These are phyloP conservation scores for Rhynchosporium agropyri DNA, from an alignment of 2,329 filamentous ascomycete genomes.

Conservation along the genomic window DNA sequence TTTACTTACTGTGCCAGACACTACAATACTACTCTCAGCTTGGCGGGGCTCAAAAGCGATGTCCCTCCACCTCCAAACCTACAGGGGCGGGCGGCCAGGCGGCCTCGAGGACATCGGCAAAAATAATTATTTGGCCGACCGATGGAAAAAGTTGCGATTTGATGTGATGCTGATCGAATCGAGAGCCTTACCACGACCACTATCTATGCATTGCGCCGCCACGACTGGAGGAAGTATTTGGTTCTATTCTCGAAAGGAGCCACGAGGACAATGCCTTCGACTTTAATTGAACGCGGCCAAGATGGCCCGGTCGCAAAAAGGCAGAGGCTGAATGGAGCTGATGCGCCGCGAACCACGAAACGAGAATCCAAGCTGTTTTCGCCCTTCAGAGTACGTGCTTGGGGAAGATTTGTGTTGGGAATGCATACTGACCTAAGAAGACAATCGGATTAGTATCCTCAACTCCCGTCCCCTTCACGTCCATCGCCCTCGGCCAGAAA, in stretches of 20 bases:
- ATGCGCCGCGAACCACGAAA: constrained; percentile 45
- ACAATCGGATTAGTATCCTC: constrained; percentile 93
- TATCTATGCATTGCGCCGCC: constrained; percentile 11
- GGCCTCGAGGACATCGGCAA: neutral
- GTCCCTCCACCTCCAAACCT: neutral
- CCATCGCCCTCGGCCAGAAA: constrained; percentile 85
- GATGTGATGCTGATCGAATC: neutral
- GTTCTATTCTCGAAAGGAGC: constrained; percentile 18
- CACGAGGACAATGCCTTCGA: constrained; percentile 48
- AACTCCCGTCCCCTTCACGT: constrained; percentile 86
- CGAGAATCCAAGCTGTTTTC: constrained; percentile 82
- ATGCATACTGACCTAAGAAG: constrained; percentile 49
- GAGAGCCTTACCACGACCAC: constrained; percentile 4
- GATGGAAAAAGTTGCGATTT: constrained; percentile 11
- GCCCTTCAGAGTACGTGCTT: constrained; percentile 76
- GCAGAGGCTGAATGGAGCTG: constrained; percentile 62
- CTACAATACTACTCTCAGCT: neutral
- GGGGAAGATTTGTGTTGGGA: neutral
- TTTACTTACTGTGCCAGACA: too few relatives aligned
- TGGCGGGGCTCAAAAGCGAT: constrained; percentile 5
- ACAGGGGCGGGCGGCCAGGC: neutral
- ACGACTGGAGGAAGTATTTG: neutral
- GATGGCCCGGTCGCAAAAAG: constrained; percentile 73
- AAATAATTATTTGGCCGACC: constrained; percentile 11
- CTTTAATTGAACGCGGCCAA: constrained; percentile 46